Base-by-base conservation (phyloP, 768 basidiomycete genomes). In the Tulasnella calospora region DNA sequence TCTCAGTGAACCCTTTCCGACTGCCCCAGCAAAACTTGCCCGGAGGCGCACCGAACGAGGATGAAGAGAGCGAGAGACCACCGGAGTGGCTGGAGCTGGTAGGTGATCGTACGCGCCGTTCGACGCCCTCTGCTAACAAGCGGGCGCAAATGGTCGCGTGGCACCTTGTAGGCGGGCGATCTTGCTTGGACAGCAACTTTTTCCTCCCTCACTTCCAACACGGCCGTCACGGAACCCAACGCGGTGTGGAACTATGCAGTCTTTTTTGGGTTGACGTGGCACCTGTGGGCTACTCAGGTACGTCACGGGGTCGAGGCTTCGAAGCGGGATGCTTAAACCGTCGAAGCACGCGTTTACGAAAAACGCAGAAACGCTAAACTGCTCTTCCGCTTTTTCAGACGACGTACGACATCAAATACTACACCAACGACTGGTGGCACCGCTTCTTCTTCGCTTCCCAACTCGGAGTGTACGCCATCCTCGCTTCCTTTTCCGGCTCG, bases 61-160 rank as follows among this genome's bases (percentile, higher is more conserved):
- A 73, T 27, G 27, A 27, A 3, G 71, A 41, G n/a, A 47, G 71
- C 27, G 71, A 73, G 36, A 41, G 71, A 73, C 71, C 71, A 27
- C 71, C 71, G n/a, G 71, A 47, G 40, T 73, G 71, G 71, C 30
- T 73, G 71, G 71, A 73, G 38, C 71, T 73, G 71, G 71, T 73
- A 38, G 27, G 71, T 67, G n/a, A 9, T 72, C 41, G 4, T 71
- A 6, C 1, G 19, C 21, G 7, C 4, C 33, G 40, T 21, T 13
- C 7, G 19, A 23, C 70, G 57, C 33, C 6, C 33, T 21, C 23
- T 27, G 57, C 27, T 27, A 72, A 27, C n/a, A n/a, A n/a, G n/a
- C 71, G 40, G 9, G 40, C 8, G 40, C 71, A 35, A 71, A 15
- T 47, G 40, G 19, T 47, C 46, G 46, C 33, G 40, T 40, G 40